Evolutionary conservation across 441 rosid species (phyloP), one percentile per base, ranked within the genome.

Genomic region (Erysimum pusillum): DNA sequence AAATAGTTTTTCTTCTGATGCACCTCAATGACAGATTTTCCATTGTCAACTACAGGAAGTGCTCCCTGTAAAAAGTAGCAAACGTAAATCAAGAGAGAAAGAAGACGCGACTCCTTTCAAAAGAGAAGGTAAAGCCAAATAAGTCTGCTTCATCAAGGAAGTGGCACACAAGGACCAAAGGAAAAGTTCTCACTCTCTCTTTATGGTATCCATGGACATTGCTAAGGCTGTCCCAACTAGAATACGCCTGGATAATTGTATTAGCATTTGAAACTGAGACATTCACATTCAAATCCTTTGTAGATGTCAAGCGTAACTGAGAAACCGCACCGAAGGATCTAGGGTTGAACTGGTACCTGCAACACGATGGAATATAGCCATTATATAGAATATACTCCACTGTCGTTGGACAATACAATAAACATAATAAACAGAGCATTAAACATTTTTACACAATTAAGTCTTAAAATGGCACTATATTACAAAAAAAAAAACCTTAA

Each of bases 231-330:
- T 84, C 89, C 99, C 98, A 96, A 88, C 99, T 96, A 54, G 98
- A 89, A 83, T 91, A 96, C 63, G 98, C 98, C 90, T 96, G 98
- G 82, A 94, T 85, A 59, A 94, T 84, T 94, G 96, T 90, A 83
- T 96, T 96, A 76, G 85, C 84, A 85, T 88, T 96, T 57, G 96
- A 87, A 71, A 91, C 92, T 32, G 98, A 90, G 80, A 92, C 76
- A 75, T 96, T 96, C 74, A 96, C 78, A 86, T 94, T 96, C 69
- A 96, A 85, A 80, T 93, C 94, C 87, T 86, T 81, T 2, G 91
- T 85, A 45, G 91, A 82, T 74, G 92, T 86, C 76, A 96, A 77
- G 69, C 97, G 96, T 73, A 96, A 76, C 83, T 96, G 97, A 63
- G 97, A 88, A 77, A 90, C 88, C 68, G 99, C 89, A 69, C 91